These are phyloP conservation scores for Lachancea nothofagi DNA, from an alignment of 805 yeast genomes.

Conservation along the genomic window DNA sequence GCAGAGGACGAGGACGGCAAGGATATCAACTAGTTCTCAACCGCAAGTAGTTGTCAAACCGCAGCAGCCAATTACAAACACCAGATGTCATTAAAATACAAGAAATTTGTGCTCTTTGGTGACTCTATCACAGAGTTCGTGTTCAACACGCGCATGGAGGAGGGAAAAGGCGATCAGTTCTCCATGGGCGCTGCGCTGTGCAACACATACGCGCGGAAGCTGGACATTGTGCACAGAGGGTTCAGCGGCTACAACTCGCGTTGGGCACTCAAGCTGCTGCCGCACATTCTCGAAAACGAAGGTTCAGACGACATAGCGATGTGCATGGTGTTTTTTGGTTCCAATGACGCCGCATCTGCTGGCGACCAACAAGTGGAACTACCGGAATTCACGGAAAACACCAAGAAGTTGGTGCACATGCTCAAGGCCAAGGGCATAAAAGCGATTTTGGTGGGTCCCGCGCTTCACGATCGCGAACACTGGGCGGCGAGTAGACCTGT, in stretches of 20 bases:
- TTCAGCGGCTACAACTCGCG: slow-evolving; percentile 69
- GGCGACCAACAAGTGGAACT: slow-evolving; percentile 48
- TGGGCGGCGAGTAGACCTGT: slow-evolving; percentile 35
- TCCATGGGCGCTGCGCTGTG: slow-evolving; percentile 47
- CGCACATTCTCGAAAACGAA: slow-evolving; percentile 47
- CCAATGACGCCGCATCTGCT: slow-evolving; percentile 61
- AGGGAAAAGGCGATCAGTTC: slow-evolving; percentile 33
- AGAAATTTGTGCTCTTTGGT: slow-evolving; percentile 58
- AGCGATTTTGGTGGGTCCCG: slow-evolving; percentile 60
- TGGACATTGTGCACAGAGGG: slow-evolving; percentile 72
- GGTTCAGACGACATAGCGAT: slow-evolving; percentile 35
- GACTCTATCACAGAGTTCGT: slow-evolving; percentile 64
- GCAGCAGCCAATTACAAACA: no score
- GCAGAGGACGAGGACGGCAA: no score
- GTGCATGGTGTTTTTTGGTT: slow-evolving; percentile 67
- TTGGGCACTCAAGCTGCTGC: slow-evolving; percentile 48
- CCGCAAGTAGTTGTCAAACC: no score
- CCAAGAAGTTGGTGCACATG: slow-evolving; percentile 37
- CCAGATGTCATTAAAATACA: slow-evolving; percentile 13
- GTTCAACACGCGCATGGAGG: slow-evolving; percentile 34
- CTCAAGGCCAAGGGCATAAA: slow-evolving; percentile 41
- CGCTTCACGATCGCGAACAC: slow-evolving; percentile 42
- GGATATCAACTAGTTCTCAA: no score
- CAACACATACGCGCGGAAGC: slow-evolving; percentile 48
- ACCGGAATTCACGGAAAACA: slow-evolving; percentile 45